Conservation (phyloP, 345 rosid species). For the Anacardium occidentale region DNA sequence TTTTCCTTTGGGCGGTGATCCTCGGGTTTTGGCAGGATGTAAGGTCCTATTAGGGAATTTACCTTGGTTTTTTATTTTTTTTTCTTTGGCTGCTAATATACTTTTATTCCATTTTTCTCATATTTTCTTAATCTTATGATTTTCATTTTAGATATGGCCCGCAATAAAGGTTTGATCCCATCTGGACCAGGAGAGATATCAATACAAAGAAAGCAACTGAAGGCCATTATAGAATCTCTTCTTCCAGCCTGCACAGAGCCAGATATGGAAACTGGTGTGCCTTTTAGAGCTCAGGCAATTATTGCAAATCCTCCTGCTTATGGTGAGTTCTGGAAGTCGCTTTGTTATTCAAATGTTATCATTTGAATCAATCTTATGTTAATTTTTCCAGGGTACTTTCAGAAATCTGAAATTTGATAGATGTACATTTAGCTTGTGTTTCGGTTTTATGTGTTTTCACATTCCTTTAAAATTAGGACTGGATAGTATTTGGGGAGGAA, state of each 20-base stretch:
- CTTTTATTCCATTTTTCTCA: neutral
- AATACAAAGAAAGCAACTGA: conserved; percentile 82
- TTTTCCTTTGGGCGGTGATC: conserved; percentile 96
- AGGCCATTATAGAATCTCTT: conserved; percentile 92
- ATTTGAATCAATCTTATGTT: neutral
- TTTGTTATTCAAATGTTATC: neutral
- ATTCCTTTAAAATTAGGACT: neutral
- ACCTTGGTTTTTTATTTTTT: neutral
- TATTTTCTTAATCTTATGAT: neutral
- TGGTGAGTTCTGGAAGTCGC: conserved; percentile 44
- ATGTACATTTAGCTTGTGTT: conserved; percentile 1
- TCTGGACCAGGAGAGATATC: conserved; percentile 95
- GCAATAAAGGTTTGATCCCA: conserved; percentile 95
- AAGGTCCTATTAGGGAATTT: conserved; percentile 35
- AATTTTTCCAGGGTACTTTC: neutral
- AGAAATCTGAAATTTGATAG: conserved; percentile 5
- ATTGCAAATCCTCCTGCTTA: conserved; percentile 98
- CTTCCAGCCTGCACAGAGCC: conserved; percentile 94
- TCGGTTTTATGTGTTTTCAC: neutral
- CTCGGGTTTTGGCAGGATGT: conserved; percentile 94
- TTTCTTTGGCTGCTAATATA: neutral
- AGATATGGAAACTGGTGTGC: conserved; percentile 63
- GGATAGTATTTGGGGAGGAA: neutral
- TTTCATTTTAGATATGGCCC: conserved; percentile 73
- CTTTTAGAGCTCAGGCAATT: conserved; percentile 93